These are phyloP conservation scores for Rubia yunnanensis DNA, from an alignment of 257 asterid species.

Conservation along the genomic window DNA sequence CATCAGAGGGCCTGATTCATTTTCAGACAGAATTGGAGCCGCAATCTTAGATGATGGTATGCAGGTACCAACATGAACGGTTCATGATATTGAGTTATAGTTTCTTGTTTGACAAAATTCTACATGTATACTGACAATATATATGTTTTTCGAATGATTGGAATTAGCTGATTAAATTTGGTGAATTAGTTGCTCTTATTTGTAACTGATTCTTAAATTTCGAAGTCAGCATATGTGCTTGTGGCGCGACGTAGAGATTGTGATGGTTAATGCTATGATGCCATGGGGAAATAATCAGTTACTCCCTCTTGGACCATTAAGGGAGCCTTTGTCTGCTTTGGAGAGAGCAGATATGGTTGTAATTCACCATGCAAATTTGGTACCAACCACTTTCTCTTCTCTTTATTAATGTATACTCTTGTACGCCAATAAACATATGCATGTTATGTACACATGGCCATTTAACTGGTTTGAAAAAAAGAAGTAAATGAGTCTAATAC, in stretches of 20 bases:
- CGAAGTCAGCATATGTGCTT: constrained; percentile 66
- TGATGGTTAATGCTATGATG: constrained; percentile 85
- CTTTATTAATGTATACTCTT: constrained; percentile 1
- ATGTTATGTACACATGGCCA: neutral
- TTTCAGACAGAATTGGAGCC: constrained; percentile 37
- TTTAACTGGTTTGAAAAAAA: neutral
- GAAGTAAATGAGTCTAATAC: constrained; percentile 11
- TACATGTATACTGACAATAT: neutral
- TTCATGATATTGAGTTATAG: neutral
- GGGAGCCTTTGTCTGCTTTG: constrained; percentile 82
- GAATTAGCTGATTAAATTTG: neutral
- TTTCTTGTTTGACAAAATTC: neutral
- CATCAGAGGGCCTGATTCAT: constrained; percentile 14
- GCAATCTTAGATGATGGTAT: constrained; percentile 90
- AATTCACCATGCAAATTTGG: constrained; percentile 87
- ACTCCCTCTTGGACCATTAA: constrained; percentile 81
- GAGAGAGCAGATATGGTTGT: constrained; percentile 58
- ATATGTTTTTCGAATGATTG: neutral
- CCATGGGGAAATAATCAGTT: constrained; percentile 80
- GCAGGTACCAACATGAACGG: constrained; percentile 54
- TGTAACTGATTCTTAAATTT: constrained; percentile 21
- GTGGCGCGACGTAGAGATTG: constrained; percentile 72
- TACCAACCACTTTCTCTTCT: constrained; percentile 16
- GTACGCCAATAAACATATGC: neutral
- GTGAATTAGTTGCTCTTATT: constrained; percentile 12